Evolutionary conservation across 2,329 filamentous ascomycete genomes (phyloP), one percentile per base, ranked within the genome.

Genomic region (Zymoseptoria tritici): DNA sequence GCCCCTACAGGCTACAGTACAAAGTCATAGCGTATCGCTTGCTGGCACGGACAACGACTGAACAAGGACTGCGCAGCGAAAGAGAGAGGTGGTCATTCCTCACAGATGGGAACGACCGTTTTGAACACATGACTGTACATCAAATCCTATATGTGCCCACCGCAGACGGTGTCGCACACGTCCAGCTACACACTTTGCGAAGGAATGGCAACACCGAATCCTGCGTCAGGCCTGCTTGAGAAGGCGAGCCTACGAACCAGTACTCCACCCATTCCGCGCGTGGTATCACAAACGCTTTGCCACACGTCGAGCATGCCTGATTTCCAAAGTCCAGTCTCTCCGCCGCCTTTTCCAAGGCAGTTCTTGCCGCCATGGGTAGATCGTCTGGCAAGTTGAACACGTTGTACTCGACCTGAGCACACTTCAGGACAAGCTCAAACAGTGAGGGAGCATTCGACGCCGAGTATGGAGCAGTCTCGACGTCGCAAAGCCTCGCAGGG

Each of bases 231-330:
- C 64, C 66, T 31, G 58, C 51, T 62, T 70, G 66, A 9, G 68
- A 59, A 9, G 63, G 57, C 9, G 57, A 62, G 11, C 68, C 68
- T 49, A 63, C 57, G 56, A 67, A 70, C 70, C 73, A 74, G 52
- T 70, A 74, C 59, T 75, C 73, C 16, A 74, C 60, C 73, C 73
- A 74, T 54, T 72, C 66, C 16, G 73, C 72, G 50, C 72, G 56
- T 1, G 68, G 57, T 13, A 73, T 61, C n/a, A 74, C 62, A 54
- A 67, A 74, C 8, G 55, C 22, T 9, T 62, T 64, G 2, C 62
- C 58, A 59, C 74, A 76, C 8, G 67, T 69, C 1, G 70, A 66
- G 62, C 74, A 76, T 3, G 51, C 49, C 54, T 71, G 66, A 20
- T 73, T 70, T 11, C 69, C 71, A 13, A 60, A 55, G 4, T 65